A percentile compares a stretch with the other conserved stretches of the same genome.
These are phyloP conservation scores for Coriolopsis trogii DNA, from an alignment of 1,284 basidiomycete species.

Conservation along the genomic window DNA sequence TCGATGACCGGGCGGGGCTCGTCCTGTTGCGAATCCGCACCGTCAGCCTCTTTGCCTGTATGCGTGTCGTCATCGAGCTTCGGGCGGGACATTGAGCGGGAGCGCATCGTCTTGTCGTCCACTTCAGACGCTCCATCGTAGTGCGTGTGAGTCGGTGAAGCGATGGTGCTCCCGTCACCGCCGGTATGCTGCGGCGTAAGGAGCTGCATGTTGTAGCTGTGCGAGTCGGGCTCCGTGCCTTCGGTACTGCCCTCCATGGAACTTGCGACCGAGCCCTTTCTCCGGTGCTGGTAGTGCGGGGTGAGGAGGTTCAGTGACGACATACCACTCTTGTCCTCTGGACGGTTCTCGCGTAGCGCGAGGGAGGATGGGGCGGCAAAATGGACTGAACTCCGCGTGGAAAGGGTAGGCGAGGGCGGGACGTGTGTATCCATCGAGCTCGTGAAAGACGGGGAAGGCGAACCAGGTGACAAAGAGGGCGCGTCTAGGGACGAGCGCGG, in stretches of 20 bases:
- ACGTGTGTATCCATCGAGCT: constrained; percentile 42
- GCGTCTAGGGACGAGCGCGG: constrained; percentile 24
- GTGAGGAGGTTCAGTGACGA: constrained; percentile 60
- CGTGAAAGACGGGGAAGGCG: constrained; percentile 32
- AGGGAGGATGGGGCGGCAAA: constrained; percentile 53
- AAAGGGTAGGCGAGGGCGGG: constrained; percentile 76
- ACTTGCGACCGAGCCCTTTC: constrained; percentile 52
- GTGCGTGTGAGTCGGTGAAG: constrained; percentile 42
- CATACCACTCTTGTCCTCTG: constrained; percentile 57
- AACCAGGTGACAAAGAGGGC: constrained; percentile 25
- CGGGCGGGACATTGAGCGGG: constrained; percentile 25
- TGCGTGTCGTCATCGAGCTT: constrained; percentile 25
- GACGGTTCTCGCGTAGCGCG: constrained; percentile 72
- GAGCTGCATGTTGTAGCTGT: constrained; percentile 26
- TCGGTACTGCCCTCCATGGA: constrained; percentile 40
- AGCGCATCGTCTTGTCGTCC: constrained; percentile 31
- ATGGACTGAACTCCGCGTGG: constrained; percentile 60
- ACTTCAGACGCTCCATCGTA: constrained; percentile 36
- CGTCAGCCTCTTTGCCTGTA: constrained; percentile 20
- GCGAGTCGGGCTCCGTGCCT: constrained; percentile 42
- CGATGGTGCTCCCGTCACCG: constrained; percentile 31
- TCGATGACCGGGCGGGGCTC: constrained; percentile 39
- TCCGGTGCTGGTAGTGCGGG: constrained; percentile 46
- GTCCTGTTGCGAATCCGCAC: constrained; percentile 33
- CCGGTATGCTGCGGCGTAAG: constrained; percentile 33